phyloP scores from a whole-genome alignment of 164 flowering plant species.

The Houttuynia cordata region DNA sequence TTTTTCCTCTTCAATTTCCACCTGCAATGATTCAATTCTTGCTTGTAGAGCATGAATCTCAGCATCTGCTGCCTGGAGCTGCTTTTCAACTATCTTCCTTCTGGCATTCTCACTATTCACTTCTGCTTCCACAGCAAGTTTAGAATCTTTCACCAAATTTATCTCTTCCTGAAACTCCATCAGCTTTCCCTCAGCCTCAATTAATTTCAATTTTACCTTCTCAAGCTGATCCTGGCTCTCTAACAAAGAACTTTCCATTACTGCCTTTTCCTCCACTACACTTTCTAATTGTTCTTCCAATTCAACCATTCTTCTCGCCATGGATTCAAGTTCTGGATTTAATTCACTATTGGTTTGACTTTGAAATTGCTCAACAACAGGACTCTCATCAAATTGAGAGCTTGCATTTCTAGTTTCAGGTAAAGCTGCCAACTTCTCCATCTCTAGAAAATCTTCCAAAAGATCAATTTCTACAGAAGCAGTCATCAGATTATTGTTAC shows the following conservation, averaged over 20 bases:
- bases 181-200: slow-evolving; percentile 35
- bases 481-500: slow-evolving; percentile 14
- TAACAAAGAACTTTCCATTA: slow-evolving; percentile 28
- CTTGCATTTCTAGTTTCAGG: slow-evolving; percentile 27
- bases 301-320: slow-evolving; percentile 26
- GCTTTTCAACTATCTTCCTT: slow-evolving; percentile 30
- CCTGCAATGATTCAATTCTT: slow-evolving; percentile 36
- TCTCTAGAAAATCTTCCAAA: slow-evolving; percentile 96
- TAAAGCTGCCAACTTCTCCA: slow-evolving; percentile 74
- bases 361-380: slow-evolving; percentile 11
- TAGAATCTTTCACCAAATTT: slow-evolving; percentile 26
- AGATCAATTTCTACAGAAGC: slow-evolving; percentile 42
- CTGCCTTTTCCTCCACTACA: slow-evolving; percentile 37
- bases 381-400: slow-evolving; percentile 11
- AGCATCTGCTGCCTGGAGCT: slow-evolving; percentile 30
- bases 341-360: slow-evolving; percentile 14
- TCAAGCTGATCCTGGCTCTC: slow-evolving; percentile 26
- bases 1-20: slow-evolving; percentile 37
- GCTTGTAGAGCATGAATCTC: slow-evolving; percentile 33
- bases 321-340: slow-evolving; percentile 33
- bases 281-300: slow-evolving; percentile 32
- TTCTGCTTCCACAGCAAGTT: slow-evolving; percentile 20
- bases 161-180: slow-evolving; percentile 42
- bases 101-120: slow-evolving; percentile 8
- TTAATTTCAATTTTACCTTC: slow-evolving; percentile 24